Conservation (phyloP, 352 stramenopile genomes). For the Phytophthora aleatoria region DNA sequence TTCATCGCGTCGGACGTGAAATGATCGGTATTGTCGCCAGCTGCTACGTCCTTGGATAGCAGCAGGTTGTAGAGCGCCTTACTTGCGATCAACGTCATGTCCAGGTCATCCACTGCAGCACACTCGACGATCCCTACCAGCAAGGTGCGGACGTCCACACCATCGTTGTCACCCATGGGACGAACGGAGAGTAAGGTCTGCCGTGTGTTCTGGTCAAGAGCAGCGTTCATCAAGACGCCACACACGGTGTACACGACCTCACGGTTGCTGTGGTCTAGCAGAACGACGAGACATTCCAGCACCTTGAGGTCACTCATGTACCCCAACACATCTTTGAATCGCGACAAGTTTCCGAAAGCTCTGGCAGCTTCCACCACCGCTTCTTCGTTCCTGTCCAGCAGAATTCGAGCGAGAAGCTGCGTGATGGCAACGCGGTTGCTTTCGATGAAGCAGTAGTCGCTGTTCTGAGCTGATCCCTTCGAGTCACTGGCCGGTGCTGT, state of each 20-base stretch:
- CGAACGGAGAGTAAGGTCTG: constrained; percentile 37
- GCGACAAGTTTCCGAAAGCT: constrained; percentile 86
- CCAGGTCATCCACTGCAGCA: constrained; percentile 60
- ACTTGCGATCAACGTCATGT: constrained; percentile 77
- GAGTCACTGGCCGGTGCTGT: not conserved
- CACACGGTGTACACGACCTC: constrained; percentile 84
- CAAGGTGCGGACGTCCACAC: constrained; percentile 44
- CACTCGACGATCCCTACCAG: constrained; percentile 63
- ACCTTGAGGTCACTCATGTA: constrained; percentile 62
- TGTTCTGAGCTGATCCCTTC: not conserved
- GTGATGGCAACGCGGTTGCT: constrained; percentile 48
- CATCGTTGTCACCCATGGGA: constrained; percentile 21
- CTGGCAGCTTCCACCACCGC: constrained; percentile 81
- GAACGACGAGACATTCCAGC: constrained; percentile 69
- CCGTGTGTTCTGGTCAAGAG: constrained; percentile 52
- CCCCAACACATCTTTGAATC: constrained; percentile 69
- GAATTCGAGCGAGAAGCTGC: constrained; percentile 46
- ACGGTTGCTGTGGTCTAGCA: constrained; percentile 78
- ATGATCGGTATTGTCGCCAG: not conserved
- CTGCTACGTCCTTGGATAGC: constrained; percentile 25
- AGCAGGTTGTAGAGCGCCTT: constrained; percentile 90
- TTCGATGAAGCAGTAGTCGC: constrained; percentile 46
- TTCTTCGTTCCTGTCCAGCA: constrained; percentile 80
- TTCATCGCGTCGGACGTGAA: constrained; percentile 12
- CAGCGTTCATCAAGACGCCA: constrained; percentile 87